Conservation (phyloP, 352 stramenopile species). For the Globisporangium heterothallicum region DNA sequence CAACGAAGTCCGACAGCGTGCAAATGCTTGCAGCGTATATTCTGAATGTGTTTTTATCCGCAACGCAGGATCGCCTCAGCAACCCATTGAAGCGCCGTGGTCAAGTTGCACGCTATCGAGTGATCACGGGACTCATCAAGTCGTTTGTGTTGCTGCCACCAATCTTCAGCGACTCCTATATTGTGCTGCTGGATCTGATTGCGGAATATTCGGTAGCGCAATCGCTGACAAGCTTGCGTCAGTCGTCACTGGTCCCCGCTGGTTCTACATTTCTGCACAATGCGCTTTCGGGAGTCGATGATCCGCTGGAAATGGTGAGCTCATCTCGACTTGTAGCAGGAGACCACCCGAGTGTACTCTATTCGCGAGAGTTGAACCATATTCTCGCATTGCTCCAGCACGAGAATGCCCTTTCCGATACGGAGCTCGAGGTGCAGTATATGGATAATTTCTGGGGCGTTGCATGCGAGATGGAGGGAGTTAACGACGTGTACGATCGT, state of each 20-base stretch:
- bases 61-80: constrained; percentile 49
- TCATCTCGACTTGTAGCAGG: constrained; percentile 48
- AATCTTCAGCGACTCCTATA: constrained; percentile 80
- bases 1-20: constrained; percentile 29
- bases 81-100: constrained; percentile 77
- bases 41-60: constrained; percentile 60
- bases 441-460: constrained; percentile 67
- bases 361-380: constrained; percentile 75
- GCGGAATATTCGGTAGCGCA: constrained; percentile 76
- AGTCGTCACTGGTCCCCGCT: constrained; percentile 47
- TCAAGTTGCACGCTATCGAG: constrained; percentile 71
- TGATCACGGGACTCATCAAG: constrained; percentile 76
- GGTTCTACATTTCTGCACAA: constrained; percentile 65
- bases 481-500: constrained; percentile 25
- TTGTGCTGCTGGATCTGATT: constrained; percentile 70
- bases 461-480: constrained; percentile 25
- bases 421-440: constrained; percentile 81
- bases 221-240: constrained; percentile 62
- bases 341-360: constrained; percentile 58
- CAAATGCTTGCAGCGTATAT: constrained; percentile 65
- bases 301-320: constrained; percentile 58
- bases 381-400: constrained; percentile 59
- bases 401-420: constrained; percentile 76
- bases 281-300: constrained; percentile 43
- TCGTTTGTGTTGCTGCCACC: constrained; percentile 66